These are phyloP conservation scores for Cochlearia excelsa DNA, from an alignment of 345 rosid species.

Conservation along the genomic window DNA sequence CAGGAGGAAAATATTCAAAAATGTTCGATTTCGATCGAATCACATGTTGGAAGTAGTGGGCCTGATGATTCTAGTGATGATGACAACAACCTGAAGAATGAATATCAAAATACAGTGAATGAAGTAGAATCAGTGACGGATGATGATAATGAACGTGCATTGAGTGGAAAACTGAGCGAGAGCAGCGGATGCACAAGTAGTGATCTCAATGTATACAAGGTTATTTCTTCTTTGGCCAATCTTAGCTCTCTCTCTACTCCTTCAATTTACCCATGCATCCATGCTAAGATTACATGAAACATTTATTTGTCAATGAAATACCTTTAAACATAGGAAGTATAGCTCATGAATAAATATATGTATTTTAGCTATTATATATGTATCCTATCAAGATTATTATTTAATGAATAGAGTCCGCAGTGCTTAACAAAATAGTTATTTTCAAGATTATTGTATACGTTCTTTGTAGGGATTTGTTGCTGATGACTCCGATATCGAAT, in stretches of 20 bases:
- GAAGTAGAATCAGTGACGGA: slow-evolving; percentile 82
- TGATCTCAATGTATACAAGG: slow-evolving; percentile 71
- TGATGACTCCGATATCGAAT: slow-evolving; percentile 77
- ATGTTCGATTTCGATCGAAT: slow-evolving; percentile 94
- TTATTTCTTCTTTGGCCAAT: not conserved
- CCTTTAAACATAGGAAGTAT: slow-evolving; percentile 10
- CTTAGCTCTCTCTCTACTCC: slow-evolving; percentile 8
- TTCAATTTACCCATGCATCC: slow-evolving; percentile 17
- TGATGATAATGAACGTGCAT: slow-evolving; percentile 65
- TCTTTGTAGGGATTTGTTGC: slow-evolving; percentile 70
- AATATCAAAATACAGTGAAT: slow-evolving; percentile 85
- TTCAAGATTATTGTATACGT: slow-evolving; percentile 19
- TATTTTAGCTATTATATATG: not conserved
- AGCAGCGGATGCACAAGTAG: slow-evolving; percentile 78
- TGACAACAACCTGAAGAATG: slow-evolving; percentile 74
- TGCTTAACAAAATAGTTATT: not conserved
- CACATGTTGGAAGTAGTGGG: slow-evolving; percentile 81
- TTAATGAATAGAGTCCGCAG: not conserved
- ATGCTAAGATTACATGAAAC: slow-evolving; percentile 12
- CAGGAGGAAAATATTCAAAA: slow-evolving; percentile 95
- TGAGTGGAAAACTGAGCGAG: slow-evolving; percentile 92
- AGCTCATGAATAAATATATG: slow-evolving; percentile 4
- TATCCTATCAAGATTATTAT: not conserved
- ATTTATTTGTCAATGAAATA: no score
- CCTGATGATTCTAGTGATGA: slow-evolving; percentile 90